Base-by-base conservation (phyloP, 1,139 yeast genomes). In the Pichia sp. region DNA sequence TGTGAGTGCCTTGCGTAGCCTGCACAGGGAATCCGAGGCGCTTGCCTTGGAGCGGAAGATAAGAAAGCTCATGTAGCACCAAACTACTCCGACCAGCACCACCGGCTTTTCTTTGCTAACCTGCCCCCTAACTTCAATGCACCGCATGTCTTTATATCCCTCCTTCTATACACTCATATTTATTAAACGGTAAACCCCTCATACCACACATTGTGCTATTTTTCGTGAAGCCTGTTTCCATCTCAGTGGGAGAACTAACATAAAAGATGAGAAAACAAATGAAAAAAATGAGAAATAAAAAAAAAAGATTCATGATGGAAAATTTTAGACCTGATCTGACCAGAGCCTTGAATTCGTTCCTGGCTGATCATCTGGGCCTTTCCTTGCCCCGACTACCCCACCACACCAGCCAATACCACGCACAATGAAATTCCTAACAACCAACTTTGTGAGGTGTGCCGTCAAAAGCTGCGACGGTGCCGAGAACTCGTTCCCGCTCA, bases 401-500 rank as follows among this genome's bases (percentile, higher is more conserved):
- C n/a, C n/a, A n/a, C n/a, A n/a, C n/a, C n/a, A n/a, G n/a, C n/a
- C n/a, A n/a, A n/a, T n/a, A n/a, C n/a, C n/a, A n/a, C n/a, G n/a
- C n/a, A n/a, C n/a, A n/a, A 92, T 93, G 99, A 93, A 93, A 75
- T 85, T 93, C 65, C 75, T 93, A 46, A 92, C 99, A 36, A 89
- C 98, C 45, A 93, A 95, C 71, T 95, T 93, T 70, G 95, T 93
- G 59, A 90, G 87, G 70, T 93, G 99, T 71, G 93, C 98, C 0
- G 88, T 90, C 59, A 85, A 87, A 65, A 67, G 82, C 6, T 93
- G 99, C 67, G 89, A 86, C 56, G 74, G 83, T 34, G 80, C 95
- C 8, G 79, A 82, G 34, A 82, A 83, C 6, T 82, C 95, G 19
- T 93, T 90, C 68, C 99, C 99, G 1, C 77, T 93, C 56, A 75